Evolutionary conservation across 306 rosid species (phyloP).

Genomic region (Prunus persica): DNA sequence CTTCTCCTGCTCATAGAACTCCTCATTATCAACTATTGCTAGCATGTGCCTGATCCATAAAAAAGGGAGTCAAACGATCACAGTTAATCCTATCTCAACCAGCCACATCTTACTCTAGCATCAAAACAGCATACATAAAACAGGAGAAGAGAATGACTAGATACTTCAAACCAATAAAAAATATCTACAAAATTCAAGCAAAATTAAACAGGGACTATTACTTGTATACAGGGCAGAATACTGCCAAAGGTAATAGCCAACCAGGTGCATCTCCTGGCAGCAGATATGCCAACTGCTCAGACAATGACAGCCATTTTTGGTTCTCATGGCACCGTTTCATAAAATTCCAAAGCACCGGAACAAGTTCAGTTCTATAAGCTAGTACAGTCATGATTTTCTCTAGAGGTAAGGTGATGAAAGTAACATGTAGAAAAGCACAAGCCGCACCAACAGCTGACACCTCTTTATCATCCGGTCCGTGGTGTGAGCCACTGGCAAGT

Average conservation of each 20-base stretch:
- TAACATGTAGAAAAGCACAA: slow-evolving; percentile 81
- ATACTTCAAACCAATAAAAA: slow-evolving; percentile 6
- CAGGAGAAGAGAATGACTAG: slow-evolving; percentile 6
- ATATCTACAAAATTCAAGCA: background rate
- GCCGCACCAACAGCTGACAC: slow-evolving; percentile 87
- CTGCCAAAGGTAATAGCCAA: slow-evolving; percentile 92
- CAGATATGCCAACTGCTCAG: slow-evolving; percentile 64
- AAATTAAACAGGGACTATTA: slow-evolving; percentile 35
- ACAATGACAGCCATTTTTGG: slow-evolving; percentile 75
- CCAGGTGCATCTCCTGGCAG: slow-evolving; percentile 88
- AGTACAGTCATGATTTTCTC: slow-evolving; percentile 90
- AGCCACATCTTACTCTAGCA: slow-evolving; percentile 14
- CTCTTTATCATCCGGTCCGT: slow-evolving; percentile 67
- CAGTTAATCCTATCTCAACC: slow-evolving; percentile 26
- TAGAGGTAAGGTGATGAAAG: slow-evolving; percentile 74
- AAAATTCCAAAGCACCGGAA: slow-evolving; percentile 90
- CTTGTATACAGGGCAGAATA: slow-evolving; percentile 98
- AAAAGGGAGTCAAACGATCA: slow-evolving; percentile 3
- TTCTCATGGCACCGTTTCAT: slow-evolving; percentile 89
- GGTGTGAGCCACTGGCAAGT: slow-evolving; percentile 35
- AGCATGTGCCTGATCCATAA: slow-evolving; percentile 84
- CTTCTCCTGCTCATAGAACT: slow-evolving; percentile 95
- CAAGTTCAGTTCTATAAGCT: slow-evolving; percentile 93
- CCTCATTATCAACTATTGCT: slow-evolving; percentile 88
- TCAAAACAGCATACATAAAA: background rate